Evolutionary conservation across 306 rosid genomes (phyloP).

Genomic region (Dalbergia cochinchinensis): DNA sequence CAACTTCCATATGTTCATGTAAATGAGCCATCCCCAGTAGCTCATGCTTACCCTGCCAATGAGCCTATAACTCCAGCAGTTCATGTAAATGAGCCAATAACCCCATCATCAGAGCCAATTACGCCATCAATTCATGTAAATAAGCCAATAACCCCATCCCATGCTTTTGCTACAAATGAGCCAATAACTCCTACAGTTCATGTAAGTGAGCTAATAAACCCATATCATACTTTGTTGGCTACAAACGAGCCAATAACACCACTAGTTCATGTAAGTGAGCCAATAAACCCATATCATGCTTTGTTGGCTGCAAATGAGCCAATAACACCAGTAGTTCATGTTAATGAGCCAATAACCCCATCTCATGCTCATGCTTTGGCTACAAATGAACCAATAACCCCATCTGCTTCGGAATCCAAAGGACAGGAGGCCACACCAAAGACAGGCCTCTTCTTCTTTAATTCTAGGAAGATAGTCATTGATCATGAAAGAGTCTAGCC

Average conservation of each 20-base stretch:
- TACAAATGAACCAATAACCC: background rate
- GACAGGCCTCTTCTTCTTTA: no score
- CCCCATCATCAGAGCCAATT: no score
- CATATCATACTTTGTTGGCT: no score
- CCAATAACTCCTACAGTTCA: background rate
- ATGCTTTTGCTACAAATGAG: background rate
- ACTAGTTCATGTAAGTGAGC: background rate
- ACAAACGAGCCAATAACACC: background rate
- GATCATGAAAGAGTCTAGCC: background rate
- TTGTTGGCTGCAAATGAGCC: background rate
- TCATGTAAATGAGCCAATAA: background rate
- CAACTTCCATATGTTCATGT: background rate
- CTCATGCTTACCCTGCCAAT: background rate
- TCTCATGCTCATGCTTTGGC: no score
- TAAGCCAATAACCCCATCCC: background rate
- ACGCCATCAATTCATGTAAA: background rate
- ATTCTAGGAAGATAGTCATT: no score
- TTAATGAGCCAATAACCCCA: background rate
- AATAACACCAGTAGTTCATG: background rate
- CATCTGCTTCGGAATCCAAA: no score
- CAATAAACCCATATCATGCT: background rate
- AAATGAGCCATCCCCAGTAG: background rate
- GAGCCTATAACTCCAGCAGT: background rate
- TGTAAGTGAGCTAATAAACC: background rate
- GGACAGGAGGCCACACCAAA: no score